Conservation (phyloP, 148 eudicot genomes). For the Vaccinium myrtillus region DNA sequence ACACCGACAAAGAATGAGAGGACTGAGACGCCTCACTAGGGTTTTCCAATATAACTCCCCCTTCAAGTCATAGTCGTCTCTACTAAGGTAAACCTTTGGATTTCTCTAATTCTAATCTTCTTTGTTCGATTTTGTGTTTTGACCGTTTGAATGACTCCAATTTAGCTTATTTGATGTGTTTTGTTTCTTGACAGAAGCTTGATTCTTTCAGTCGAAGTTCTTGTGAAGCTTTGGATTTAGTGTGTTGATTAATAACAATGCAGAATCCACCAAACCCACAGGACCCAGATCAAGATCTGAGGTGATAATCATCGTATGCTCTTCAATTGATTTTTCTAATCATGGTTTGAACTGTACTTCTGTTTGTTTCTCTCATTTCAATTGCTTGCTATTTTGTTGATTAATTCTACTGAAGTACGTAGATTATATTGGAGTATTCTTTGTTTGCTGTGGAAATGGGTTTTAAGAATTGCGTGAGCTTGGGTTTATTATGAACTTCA, state of each 20-base stretch:
- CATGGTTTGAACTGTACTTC: background rate
- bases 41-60: background rate
- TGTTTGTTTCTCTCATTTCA: background rate
- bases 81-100: background rate
- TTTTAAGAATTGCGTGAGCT: background rate
- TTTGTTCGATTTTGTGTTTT: background rate
- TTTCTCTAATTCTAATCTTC: background rate
- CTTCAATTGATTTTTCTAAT: background rate
- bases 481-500: background rate
- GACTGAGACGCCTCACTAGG: slow-evolving; percentile 14
- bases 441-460: background rate
- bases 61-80: slow-evolving; percentile 7
- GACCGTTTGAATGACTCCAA: background rate
- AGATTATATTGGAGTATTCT: background rate
- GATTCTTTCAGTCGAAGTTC: background rate
- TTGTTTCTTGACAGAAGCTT: background rate
- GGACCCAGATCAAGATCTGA: slow-evolving; percentile 20
- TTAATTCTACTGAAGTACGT: background rate
- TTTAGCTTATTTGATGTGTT: background rate
- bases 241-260: slow-evolving; percentile 10
- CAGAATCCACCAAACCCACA: slow-evolving; percentile 10
- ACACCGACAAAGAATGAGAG: background rate
- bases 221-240: background rate
- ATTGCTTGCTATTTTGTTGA: background rate
- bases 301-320: slow-evolving; percentile 7